These are phyloP conservation scores for Xylariaceae sp. DNA, from an alignment of 2,329 filamentous ascomycete genomes.

Conservation along the genomic window DNA sequence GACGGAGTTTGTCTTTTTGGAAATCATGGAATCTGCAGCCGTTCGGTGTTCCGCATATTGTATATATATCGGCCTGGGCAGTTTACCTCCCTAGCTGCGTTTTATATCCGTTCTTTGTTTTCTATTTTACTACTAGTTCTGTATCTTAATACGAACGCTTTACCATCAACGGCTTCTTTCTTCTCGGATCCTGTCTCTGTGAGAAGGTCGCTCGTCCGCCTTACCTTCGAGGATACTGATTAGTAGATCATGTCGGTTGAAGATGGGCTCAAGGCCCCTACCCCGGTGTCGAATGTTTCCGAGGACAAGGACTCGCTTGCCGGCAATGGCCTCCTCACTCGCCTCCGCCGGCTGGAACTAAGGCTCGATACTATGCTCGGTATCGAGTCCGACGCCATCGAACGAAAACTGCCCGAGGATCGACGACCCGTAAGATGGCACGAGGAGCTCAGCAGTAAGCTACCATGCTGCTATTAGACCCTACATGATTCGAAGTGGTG, in stretches of 20 bases:
- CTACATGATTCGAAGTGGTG: background rate
- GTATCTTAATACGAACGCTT: too few relatives aligned
- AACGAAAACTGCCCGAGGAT: constrained; percentile 42
- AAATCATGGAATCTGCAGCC: too few relatives aligned
- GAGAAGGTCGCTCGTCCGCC: background rate
- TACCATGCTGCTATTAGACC: background rate
- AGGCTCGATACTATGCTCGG: constrained; percentile 42
- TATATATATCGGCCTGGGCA: too few relatives aligned
- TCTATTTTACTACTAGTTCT: too few relatives aligned
- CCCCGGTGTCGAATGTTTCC: background rate
- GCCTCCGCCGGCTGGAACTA: constrained; percentile 16
- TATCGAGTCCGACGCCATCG: constrained; percentile 44
- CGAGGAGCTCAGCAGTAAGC: constrained; percentile 28
- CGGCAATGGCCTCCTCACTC: constrained; percentile 8
- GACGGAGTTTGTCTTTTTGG: too few relatives aligned
- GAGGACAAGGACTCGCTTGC: background rate
- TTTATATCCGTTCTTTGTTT: too few relatives aligned
- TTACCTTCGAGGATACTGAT: background rate
- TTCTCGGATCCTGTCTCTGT: background rate
- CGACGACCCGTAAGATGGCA: constrained; percentile 32
- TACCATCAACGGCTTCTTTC: background rate
- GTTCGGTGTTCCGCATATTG: too few relatives aligned
- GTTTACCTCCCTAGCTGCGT: too few relatives aligned
- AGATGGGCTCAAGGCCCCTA: background rate
- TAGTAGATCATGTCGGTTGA: background rate